Conservation (phyloP, 2,329 filamentous ascomycete species). For the Dissoconium aciculare region DNA sequence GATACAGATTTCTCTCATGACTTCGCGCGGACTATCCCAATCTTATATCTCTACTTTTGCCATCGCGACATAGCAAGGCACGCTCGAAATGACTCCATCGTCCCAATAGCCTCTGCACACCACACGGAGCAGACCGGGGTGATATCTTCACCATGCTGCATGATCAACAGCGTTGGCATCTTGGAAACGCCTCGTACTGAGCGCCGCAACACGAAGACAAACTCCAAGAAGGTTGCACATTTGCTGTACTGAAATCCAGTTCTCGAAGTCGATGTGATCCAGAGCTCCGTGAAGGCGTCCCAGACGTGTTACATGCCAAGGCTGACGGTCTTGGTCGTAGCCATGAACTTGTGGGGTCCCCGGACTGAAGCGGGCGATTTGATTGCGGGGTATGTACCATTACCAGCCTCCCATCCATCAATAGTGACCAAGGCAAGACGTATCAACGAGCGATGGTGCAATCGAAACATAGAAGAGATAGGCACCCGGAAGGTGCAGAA, state of each 20-base stretch:
- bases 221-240: neutral
- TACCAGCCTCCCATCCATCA: no score
- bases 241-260: no score
- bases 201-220: neutral
- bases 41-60: neutral
- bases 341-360: neutral
- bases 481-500: neutral
- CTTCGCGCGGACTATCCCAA: neutral
- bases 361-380: neutral
- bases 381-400: constrained; percentile 1
- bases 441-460: neutral
- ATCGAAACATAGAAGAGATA: neutral
- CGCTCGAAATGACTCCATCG: neutral
- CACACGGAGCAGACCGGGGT: neutral
- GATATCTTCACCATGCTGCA: constrained; percentile 1
- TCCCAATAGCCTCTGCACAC: neutral
- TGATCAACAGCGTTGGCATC: neutral
- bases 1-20: no score
- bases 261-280: no score
- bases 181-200: neutral
- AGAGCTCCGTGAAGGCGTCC: neutral
- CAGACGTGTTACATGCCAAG: constrained; percentile 1
- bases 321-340: no score
- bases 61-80: neutral
- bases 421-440: neutral